Evolutionary conservation across 1,284 basidiomycete genomes (phyloP).

Genomic region (Apiotrichum brassicae): DNA sequence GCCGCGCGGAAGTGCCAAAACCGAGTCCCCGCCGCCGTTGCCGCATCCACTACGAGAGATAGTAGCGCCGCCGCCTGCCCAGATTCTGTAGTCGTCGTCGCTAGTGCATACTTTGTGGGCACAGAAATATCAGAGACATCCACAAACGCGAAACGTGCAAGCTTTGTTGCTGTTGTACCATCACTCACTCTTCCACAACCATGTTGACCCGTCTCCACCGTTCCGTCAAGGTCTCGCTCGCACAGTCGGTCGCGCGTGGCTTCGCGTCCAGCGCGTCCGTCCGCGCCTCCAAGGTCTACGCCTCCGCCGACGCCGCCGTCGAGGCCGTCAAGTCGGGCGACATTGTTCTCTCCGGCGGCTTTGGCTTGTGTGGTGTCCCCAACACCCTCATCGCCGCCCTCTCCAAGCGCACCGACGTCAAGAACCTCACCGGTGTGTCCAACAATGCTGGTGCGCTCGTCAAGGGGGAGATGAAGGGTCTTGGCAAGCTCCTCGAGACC

Average conservation of each 20-base stretch:
- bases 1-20: neutral
- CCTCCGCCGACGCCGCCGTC: slow-evolving; percentile 70
- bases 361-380: slow-evolving; percentile 46
- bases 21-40: neutral
- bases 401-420: slow-evolving; percentile 62
- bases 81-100: too few species aligned
- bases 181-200: neutral
- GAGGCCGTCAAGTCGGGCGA: slow-evolving; percentile 74
- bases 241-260: slow-evolving; percentile 3
- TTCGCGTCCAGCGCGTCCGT: slow-evolving; percentile 7
- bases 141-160: too few species aligned
- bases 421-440: slow-evolving; percentile 71
- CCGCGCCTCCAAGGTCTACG: slow-evolving; percentile 61
- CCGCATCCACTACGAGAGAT: too few species aligned
- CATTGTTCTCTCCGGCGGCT: slow-evolving; percentile 66
- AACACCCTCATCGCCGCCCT: slow-evolving; percentile 81
- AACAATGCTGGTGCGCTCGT: slow-evolving; percentile 69
- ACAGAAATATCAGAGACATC: too few species aligned
- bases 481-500: slow-evolving; percentile 67
- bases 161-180: neutral
- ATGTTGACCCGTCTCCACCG: slow-evolving; percentile 2
- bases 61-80: too few species aligned
- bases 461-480: slow-evolving; percentile 14
- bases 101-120: too few species aligned
- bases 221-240: neutral